Conservation (phyloP, 2,329 filamentous ascomycete species). For the Pseudogymnoascus sp. region DNA sequence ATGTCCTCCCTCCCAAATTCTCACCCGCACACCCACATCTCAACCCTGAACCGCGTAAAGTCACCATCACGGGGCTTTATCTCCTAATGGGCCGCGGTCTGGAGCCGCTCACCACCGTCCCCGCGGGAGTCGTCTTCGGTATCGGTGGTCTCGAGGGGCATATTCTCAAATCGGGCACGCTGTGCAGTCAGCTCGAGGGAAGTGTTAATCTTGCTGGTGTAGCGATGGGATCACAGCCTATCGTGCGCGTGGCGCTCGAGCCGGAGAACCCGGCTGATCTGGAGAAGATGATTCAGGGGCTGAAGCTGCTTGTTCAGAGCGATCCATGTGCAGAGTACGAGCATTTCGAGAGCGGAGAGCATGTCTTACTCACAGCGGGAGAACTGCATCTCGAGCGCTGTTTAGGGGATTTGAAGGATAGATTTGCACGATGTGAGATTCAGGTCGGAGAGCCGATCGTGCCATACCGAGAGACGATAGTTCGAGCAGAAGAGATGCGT, state of each 20-base stretch:
- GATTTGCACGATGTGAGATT: conserved; percentile 90
- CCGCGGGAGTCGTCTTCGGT: conserved; percentile 90
- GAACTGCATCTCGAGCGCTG: conserved; percentile 92
- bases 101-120: conserved; percentile 73
- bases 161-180: conserved; percentile 89
- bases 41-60: conserved; percentile 65
- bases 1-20: conserved; percentile 89
- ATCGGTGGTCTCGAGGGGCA: conserved; percentile 87
- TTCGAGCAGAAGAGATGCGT: conserved; percentile 84
- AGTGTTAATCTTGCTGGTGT: conserved; percentile 87
- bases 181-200: conserved; percentile 80
- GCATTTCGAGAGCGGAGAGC: conserved; percentile 84
- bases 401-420: conserved; percentile 81
- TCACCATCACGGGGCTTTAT: conserved; percentile 81
- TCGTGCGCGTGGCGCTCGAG: conserved; percentile 92
- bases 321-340: conserved; percentile 96
- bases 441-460: conserved; percentile 92
- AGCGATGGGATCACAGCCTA: conserved; percentile 71
- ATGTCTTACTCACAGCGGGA: conserved; percentile 87
- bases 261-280: conserved; percentile 83
- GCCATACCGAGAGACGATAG: conserved; percentile 87
- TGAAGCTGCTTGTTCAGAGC: conserved; percentile 82
- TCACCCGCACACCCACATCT: conserved; percentile 68
- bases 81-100: conserved; percentile 90
- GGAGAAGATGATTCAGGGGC: conserved; percentile 86